Evolutionary conservation across 768 basidiomycete species (phyloP).

Genomic region (Leucogyrophana mollusca): DNA sequence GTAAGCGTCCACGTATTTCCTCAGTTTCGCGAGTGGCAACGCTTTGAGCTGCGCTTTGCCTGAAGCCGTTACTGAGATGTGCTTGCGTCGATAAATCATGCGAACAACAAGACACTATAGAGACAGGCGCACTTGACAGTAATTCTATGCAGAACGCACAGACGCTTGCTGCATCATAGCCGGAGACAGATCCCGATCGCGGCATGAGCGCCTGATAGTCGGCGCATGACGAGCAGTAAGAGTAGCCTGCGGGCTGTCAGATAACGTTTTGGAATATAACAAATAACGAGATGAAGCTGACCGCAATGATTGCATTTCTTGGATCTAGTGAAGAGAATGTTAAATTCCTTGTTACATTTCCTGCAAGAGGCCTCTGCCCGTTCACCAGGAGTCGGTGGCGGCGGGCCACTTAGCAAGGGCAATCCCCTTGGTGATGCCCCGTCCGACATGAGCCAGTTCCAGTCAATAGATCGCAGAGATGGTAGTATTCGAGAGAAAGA

Average conservation of each 20-base stretch:
- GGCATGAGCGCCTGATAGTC: constrained; percentile 82
- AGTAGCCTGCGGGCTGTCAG: constrained; percentile 48
- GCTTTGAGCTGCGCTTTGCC: constrained; percentile 54
- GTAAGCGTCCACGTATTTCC: constrained; percentile 70
- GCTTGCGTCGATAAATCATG: background rate
- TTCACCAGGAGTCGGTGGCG: constrained; percentile 36
- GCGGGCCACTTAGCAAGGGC: constrained; percentile 70
- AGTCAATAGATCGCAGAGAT: too few relatives aligned
- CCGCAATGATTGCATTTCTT: constrained; percentile 77
- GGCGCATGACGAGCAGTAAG: constrained; percentile 70
- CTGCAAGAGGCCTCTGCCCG: constrained; percentile 48
- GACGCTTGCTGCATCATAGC: constrained; percentile 65
- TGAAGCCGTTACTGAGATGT: constrained; percentile 62
- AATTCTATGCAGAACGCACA: constrained; percentile 76
- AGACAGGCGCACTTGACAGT: constrained; percentile 52
- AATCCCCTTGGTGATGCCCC: constrained; percentile 40
- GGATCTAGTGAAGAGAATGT: constrained; percentile 59
- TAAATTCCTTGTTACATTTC: constrained; percentile 76
- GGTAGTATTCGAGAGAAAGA: too few relatives aligned
- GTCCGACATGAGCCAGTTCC: too few relatives aligned
- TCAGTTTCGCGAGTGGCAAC: constrained; percentile 59
- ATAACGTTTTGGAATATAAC: background rate
- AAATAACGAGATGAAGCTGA: constrained; percentile 29
- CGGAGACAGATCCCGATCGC: constrained; percentile 45
- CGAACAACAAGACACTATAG: background rate